A percentile compares a stretch with the other conserved stretches of the same genome.
phyloP scores from a whole-genome alignment of 164 flowering plant genomes.

The Vitis labrusca region DNA sequence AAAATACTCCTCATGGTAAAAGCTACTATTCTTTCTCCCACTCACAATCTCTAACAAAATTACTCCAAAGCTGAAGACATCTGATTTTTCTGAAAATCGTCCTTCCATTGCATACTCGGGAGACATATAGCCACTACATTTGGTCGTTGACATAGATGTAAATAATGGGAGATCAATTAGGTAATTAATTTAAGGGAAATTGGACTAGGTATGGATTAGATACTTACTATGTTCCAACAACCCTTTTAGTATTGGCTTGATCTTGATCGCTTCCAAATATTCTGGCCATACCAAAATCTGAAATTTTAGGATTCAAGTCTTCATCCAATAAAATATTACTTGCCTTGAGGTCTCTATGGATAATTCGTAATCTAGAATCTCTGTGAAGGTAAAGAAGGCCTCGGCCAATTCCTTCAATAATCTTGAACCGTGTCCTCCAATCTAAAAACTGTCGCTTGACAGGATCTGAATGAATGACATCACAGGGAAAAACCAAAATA shows the following conservation, averaged over 20 bases:
- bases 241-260: slow-evolving; percentile 33
- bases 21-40: slow-evolving; percentile 25
- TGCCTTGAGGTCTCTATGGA: slow-evolving; percentile 13
- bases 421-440: slow-evolving; percentile 27
- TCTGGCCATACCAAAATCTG: slow-evolving; percentile 44
- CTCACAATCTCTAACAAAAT: slow-evolving; percentile 24
- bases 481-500: background rate
- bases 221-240: slow-evolving; percentile 48
- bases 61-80: slow-evolving; percentile 15
- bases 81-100: too few relatives aligned
- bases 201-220: background rate
- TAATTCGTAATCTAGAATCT: slow-evolving; percentile 31
- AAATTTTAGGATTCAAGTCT: slow-evolving; percentile 35
- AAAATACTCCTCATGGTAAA: slow-evolving; percentile 7
- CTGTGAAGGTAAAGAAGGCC: slow-evolving; percentile 40
- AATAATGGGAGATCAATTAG: background rate
- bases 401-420: background rate
- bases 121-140: slow-evolving; percentile 31
- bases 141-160: background rate
- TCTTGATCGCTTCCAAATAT: slow-evolving; percentile 37
- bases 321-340: slow-evolving; percentile 4
- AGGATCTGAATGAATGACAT: slow-evolving; percentile 19
- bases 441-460: slow-evolving; percentile 11
- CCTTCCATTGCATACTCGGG: slow-evolving; percentile 27
- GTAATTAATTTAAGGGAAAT: too few relatives aligned